Conservation (phyloP, 768 basidiomycete species). For the Boletus sensibilis region DNA sequence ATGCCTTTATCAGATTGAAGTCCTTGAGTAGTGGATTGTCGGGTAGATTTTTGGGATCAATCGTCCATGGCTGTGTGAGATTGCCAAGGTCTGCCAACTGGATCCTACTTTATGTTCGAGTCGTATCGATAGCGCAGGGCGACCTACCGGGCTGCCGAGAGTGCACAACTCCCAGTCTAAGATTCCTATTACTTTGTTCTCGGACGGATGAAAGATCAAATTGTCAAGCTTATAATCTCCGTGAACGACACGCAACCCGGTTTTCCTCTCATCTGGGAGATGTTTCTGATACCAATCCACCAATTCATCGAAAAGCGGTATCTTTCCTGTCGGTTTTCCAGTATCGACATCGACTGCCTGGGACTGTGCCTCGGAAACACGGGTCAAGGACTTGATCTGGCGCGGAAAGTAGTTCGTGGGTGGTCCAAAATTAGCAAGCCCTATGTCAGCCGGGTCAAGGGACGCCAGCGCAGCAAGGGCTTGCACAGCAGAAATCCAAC, state of each 20-base stretch:
- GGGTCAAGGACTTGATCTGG: conserved; percentile 86
- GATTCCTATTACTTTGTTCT: conserved; percentile 91
- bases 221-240: conserved; percentile 99
- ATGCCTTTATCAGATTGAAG: conserved; percentile 45
- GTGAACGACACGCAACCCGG: conserved; percentile 85
- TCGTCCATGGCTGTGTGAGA: conserved; percentile 80
- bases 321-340: conserved; percentile 55
- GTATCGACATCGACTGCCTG: conserved; percentile 65
- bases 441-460: conserved; percentile 62
- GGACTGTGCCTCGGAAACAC: conserved; percentile 79
- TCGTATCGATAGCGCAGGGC: neutral
- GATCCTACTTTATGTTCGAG: neutral
- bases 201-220: conserved; percentile 87
- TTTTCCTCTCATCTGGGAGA: conserved; percentile 73
- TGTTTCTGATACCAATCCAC: conserved; percentile 73
- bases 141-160: conserved; percentile 80
- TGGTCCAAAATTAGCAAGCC: conserved; percentile 71
- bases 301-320: conserved; percentile 74
- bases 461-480: conserved; percentile 68
- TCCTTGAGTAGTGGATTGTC: conserved; percentile 13
- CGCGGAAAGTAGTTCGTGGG: conserved; percentile 85
- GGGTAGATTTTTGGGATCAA: conserved; percentile 46
- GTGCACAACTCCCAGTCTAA: conserved; percentile 98
- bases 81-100: conserved; percentile 89
- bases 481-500: conserved; percentile 76